These are phyloP conservation scores for Chamaecrista fasciculata DNA, from an alignment of 306 rosid genomes.

Conservation along the genomic window DNA sequence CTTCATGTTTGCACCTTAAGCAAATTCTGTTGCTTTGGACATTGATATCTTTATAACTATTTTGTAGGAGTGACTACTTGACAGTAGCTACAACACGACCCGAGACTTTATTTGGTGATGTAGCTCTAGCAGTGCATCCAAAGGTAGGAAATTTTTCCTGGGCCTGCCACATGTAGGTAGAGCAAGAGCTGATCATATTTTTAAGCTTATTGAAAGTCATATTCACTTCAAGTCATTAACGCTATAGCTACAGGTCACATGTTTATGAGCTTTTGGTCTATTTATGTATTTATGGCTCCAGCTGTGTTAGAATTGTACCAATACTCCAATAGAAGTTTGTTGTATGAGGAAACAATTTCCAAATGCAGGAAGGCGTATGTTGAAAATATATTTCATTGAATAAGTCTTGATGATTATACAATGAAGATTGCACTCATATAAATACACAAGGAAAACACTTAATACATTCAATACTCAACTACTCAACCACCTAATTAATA, in stretches of 20 bases:
- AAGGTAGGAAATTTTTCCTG: slow-evolving; percentile 50
- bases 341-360: background rate
- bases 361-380: background rate
- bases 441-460: too few relatives aligned
- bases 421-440: too few relatives aligned
- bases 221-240: background rate
- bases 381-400: too few relatives aligned
- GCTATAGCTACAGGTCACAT: background rate
- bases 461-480: too few relatives aligned
- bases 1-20: background rate
- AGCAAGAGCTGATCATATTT: background rate
- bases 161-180: slow-evolving; percentile 5
- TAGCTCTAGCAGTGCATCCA: slow-evolving; percentile 90
- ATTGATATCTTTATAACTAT: slow-evolving; percentile 20
- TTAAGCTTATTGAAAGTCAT: slow-evolving; percentile 16
- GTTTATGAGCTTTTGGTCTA: background rate
- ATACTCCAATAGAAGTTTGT: slow-evolving; percentile 6
- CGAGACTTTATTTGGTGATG: slow-evolving; percentile 97
- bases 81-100: slow-evolving; percentile 96
- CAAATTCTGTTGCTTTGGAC: slow-evolving; percentile 8
- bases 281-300: background rate
- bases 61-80: slow-evolving; percentile 71
- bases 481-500: too few relatives aligned
- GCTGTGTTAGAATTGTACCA: background rate
- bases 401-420: too few relatives aligned